Base-by-base conservation (phyloP, 352 stramenopile genomes). In the Globisporangium megalacanthum region DNA sequence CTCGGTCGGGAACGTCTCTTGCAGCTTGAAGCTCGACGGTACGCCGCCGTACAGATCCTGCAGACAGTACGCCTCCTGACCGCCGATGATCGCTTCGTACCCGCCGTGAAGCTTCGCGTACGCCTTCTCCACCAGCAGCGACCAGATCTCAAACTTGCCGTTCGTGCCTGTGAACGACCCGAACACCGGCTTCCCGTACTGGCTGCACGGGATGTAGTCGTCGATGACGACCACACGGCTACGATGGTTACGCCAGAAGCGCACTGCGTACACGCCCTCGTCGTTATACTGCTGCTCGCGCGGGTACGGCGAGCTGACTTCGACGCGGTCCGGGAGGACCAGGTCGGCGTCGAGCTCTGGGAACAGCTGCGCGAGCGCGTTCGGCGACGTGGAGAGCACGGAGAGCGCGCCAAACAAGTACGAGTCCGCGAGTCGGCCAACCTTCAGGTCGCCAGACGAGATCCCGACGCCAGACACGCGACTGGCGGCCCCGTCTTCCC, bases 121-220 rank as follows among this genome's bases (percentile, higher is more conserved):
- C n/a, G 92, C 92, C 62, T 98, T 98, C 66, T 98, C 94, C 17
- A 98, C 64, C 20, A 98, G 72, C 48, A 97, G 56, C 14, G 90
- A 91, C 94, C 92, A 98, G 49, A 98, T 86, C 68, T 98, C 92
- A 66, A 92, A 92, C 64, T 91, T 91, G 42, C 66, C 77, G 54
- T 84, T 86, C 64, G 64, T 82, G 49, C 83, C 83, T 2, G 83
- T 94, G 60, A 94, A 92, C 29, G 82, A 89, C 6, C 72, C 84
- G 44, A 94, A 94, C 4, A 92, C 82, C 15, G 84, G 84, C 60
- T 92, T 94, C 20, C 82, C 84, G 48, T 86, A 88, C 56, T 88
- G 73, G 20, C 73, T 89, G 56, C 82, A 92, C n/a, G 84, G 84
- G 56, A 94, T 83, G 58, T 83, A 92, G 58, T 94, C 84, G 47